Conservation (phyloP, 352 stramenopile species). For the Globisporangium splendens region DNA sequence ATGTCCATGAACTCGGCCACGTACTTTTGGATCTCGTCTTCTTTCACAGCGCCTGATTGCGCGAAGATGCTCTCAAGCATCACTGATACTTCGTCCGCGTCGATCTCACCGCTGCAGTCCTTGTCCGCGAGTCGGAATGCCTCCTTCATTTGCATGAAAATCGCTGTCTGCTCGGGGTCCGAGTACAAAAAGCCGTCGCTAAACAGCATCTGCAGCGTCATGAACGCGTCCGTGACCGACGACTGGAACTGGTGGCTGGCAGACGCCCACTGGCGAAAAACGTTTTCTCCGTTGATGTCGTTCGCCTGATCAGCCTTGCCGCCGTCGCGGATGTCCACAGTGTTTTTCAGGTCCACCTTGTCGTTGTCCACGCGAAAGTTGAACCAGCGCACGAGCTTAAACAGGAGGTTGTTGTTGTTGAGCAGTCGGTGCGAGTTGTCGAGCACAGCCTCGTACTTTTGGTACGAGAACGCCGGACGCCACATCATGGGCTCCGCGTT, state of each 20-base stretch:
- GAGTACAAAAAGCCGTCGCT: conserved; percentile 72
- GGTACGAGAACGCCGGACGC: conserved; percentile 61
- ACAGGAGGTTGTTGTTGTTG: conserved; percentile 83
- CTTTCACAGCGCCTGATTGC: conserved; percentile 64
- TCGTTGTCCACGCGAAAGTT: conserved; percentile 56
- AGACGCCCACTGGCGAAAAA: conserved; percentile 44
- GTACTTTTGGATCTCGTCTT: conserved; percentile 72
- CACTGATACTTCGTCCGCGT: conserved; percentile 68
- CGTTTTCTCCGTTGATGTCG: conserved; percentile 19
- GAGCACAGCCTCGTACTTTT: conserved; percentile 74
- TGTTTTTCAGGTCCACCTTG: conserved; percentile 28
- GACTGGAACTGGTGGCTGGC: conserved; percentile 49
- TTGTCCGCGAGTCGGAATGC: conserved; percentile 75
- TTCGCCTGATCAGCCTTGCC: conserved; percentile 12
- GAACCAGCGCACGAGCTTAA: conserved; percentile 80
- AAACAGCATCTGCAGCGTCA: conserved; percentile 75
- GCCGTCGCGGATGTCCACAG: conserved; percentile 52
- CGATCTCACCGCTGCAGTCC: conserved; percentile 79
- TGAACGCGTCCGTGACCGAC: conserved; percentile 61
- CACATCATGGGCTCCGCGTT: conserved; percentile 66
- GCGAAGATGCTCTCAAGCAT: conserved; percentile 81
- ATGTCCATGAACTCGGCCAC: conserved; percentile 73
- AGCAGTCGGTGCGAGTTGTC: conserved; percentile 58
- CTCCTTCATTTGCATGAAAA: conserved; percentile 89
- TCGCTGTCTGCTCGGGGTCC: conserved; percentile 70